Base-by-base conservation (phyloP, 1,284 basidiomycete species). In the Ustilago lituana region DNA sequence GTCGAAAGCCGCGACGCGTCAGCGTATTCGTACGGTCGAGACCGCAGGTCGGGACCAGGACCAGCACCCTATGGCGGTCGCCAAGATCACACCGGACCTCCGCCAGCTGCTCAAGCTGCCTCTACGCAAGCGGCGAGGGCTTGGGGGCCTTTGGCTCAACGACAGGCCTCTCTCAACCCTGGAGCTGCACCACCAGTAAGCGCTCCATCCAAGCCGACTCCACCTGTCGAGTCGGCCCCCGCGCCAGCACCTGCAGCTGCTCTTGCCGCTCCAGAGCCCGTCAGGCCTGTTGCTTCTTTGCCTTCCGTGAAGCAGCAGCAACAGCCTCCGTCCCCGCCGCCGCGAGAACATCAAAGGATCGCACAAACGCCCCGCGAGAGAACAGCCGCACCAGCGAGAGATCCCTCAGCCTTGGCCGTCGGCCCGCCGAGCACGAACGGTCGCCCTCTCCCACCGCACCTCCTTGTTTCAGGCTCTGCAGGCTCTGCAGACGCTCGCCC, bases 91-190 rank as follows among this genome's bases (percentile, higher is more conserved):
- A 6, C 45, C 14, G 43, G 41, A 6, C 31, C 35, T 23, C 38
- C 57, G 2, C 46, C 58, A 15, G 40, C 62, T 17, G 50, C 37
- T n/a, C 54, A 57, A 26, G 51, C 50, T 22, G 54, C 58, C 1
- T 53, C 54, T 4, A 33, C 56, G 1, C 57, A 61, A n/a, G 67
- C 67, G 0, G 68, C 29, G 9, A 49, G 68, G 27, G 63, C 68
- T 20, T 81, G 79, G 79, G 79, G 79, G 9, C 78, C 79, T 2
- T 52, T 81, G 12, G 79, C 78, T 58, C 43, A 75, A 53, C 44
- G 75, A 49, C 56, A 73, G 47, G 67, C 75, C 44, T 71, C 68
- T 19, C 51, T 71, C 40, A 71, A 71, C 14, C 68, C 67, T 3
- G 61, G 58, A 49, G 47, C 67, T 12, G 54, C 55, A n/a, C 58